Evolutionary conservation across 2,329 filamentous ascomycete species (phyloP).

Genomic region (Paecilomyces fulvus): DNA sequence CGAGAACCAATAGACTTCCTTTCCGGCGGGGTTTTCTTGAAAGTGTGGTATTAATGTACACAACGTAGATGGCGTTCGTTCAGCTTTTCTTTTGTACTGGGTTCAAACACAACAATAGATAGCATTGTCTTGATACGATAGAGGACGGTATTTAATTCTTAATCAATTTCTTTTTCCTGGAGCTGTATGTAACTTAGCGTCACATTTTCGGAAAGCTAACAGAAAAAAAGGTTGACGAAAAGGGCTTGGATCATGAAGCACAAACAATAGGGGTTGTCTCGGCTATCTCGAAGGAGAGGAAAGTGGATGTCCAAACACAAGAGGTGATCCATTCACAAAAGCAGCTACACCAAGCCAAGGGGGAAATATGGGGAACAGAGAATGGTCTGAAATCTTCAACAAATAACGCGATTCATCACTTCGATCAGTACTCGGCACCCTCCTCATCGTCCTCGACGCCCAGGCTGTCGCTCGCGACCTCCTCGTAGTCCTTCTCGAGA

Average conservation of each 20-base stretch:
- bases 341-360: constrained; percentile 10
- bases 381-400: constrained; percentile 7
- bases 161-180: not conserved
- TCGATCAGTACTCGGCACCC: constrained; percentile 26
- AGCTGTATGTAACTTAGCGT: not conserved
- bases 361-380: not conserved
- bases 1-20: not conserved
- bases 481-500: constrained; percentile 79
- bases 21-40: not conserved
- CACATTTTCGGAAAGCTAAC: not conserved
- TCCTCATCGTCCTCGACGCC: constrained; percentile 57
- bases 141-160: not conserved
- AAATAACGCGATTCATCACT: not conserved
- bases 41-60: not conserved
- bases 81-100: not conserved
- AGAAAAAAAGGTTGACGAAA: not conserved
- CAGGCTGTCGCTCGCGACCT: constrained; percentile 65
- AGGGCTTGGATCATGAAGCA: not conserved
- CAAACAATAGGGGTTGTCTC: not conserved
- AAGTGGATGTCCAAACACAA: not conserved
- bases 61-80: not conserved
- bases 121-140: not conserved
- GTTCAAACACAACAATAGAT: not conserved
- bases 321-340: not conserved
- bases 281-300: not conserved